Evolutionary conservation across 495 filamentous ascomycete genomes (phyloP).

Genomic region (Pseudoneurospora amorphoporcata): DNA sequence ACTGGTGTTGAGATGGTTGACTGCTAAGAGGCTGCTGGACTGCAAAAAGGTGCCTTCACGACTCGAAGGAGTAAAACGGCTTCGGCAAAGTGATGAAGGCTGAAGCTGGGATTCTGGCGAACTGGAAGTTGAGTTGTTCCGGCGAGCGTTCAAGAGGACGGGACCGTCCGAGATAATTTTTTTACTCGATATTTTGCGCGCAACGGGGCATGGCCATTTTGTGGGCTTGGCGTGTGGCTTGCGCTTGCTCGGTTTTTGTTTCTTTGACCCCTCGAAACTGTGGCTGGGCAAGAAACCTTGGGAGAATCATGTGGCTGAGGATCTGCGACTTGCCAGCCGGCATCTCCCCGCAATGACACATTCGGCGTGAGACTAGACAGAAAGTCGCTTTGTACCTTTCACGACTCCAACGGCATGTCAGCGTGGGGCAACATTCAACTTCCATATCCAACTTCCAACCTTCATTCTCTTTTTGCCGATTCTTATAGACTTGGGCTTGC

Average conservation of each 20-base stretch:
- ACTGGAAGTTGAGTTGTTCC: background rate
- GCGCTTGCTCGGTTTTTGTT: background rate
- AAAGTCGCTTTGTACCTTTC: conserved; percentile 1
- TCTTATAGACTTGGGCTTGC: background rate
- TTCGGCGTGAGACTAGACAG: conserved; percentile 15
- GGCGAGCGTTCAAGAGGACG: background rate
- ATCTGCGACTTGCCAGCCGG: background rate
- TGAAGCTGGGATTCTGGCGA: background rate
- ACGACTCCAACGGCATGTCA: background rate
- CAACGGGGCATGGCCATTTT: conserved; percentile 8
- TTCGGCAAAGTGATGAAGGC: conserved; percentile 80
- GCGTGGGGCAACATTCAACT: background rate
- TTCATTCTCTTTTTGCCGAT: background rate
- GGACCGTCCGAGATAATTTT: background rate
- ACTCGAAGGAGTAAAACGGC: conserved; percentile 48
- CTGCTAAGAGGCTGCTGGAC: background rate
- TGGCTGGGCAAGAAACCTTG: background rate
- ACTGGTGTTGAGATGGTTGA: conserved; percentile 21
- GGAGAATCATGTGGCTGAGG: background rate
- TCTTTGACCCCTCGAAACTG: background rate
- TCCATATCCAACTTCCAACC: background rate
- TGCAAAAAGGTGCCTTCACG: conserved; percentile 40
- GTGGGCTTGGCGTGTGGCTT: conserved; percentile 8
- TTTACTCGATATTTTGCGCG: background rate
- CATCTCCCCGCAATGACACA: conserved; percentile 22